Evolutionary conservation across 768 basidiomycete genomes (phyloP).

Genomic region (Infundibulicybe gibba): DNA sequence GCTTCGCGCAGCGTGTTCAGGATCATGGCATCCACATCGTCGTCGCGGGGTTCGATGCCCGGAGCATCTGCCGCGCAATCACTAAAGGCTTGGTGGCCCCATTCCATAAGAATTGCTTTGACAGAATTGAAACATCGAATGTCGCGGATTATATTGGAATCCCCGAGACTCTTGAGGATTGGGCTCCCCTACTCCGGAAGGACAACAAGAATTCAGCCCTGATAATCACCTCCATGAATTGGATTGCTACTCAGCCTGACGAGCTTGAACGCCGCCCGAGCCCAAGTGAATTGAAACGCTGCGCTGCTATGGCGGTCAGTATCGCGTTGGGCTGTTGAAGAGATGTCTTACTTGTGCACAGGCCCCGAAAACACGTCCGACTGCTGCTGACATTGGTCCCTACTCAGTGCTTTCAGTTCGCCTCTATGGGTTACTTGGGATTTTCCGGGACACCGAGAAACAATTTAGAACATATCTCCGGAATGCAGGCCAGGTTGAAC

Average conservation of each 20-base stretch:
- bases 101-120: conserved; percentile 22
- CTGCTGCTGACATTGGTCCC: too few species aligned
- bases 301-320: conserved; percentile 14
- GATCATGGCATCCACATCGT: conserved; percentile 22
- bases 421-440: conserved; percentile 10
- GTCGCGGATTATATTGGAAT: conserved; percentile 18
- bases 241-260: conserved; percentile 13
- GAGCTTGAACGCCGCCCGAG: background rate
- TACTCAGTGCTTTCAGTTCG: background rate
- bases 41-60: conserved; percentile 28
- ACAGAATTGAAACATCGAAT: conserved; percentile 26
- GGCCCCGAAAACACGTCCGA: background rate
- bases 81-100: conserved; percentile 14
- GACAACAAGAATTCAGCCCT: conserved; percentile 20
- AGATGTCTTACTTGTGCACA: background rate
- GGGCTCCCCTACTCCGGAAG: conserved; percentile 23
- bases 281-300: conserved; percentile 7
- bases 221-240: conserved; percentile 24
- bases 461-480: conserved; percentile 20
- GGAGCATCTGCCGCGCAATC: conserved; percentile 24
- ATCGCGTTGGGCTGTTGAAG: background rate
- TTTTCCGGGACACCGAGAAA: conserved; percentile 20
- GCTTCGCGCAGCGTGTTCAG: conserved; percentile 23
- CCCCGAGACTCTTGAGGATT: conserved; percentile 19
- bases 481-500: conserved; percentile 10